Evolutionary conservation across 1,139 yeast genomes (phyloP), one percentile per base, ranked within the genome.

Genomic region (Citeromyces hawaiiensis): DNA sequence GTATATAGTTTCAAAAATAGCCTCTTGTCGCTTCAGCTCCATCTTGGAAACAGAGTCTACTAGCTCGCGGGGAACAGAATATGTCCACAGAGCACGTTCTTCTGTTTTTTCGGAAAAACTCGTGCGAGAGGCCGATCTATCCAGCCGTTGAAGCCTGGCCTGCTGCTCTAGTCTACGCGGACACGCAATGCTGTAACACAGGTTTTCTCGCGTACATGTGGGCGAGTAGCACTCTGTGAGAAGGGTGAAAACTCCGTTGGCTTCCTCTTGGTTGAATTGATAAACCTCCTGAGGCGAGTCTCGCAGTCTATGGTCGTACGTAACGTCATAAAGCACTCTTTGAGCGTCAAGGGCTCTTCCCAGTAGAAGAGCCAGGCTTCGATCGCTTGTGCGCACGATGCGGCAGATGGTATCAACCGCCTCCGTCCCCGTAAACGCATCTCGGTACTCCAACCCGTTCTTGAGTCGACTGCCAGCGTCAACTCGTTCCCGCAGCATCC

Each of bases 151-250:
- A 44, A 86, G 68, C 43, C 97, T 68, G 2, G 96, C 96, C 55
- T 91, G 97, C 57, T 91, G 98, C 59, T 91, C 98, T 39, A 91
- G 65, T 48, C 98, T 72, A 49, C 96, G 72, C 9, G 98, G 98
- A 61, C 98, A 91, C n/a, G 96, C 94, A 49, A 91, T 88, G 40
- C 95, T 83, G 59, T 91, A 91, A 60, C 98, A 91, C 36, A 91
- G 64, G 31, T 75, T 69, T 53, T 86, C 94, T 41, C 94, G 66
- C 4, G 95, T 81, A 62, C 98, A 91, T 0, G 98, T 91, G 30
- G 98, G 95, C 0, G 96, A 87, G 54, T 91, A 91, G 60, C 98
- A 91, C 52, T 88, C 96, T 0, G 97, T 85, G 46, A 91, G 64
- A 37, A 91, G 65, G 1, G 96, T 88, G 56, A 91, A 93, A 4